Evolutionary conservation across 139 green algal species (phyloP).

Genomic region (Nannochloris sp.): DNA sequence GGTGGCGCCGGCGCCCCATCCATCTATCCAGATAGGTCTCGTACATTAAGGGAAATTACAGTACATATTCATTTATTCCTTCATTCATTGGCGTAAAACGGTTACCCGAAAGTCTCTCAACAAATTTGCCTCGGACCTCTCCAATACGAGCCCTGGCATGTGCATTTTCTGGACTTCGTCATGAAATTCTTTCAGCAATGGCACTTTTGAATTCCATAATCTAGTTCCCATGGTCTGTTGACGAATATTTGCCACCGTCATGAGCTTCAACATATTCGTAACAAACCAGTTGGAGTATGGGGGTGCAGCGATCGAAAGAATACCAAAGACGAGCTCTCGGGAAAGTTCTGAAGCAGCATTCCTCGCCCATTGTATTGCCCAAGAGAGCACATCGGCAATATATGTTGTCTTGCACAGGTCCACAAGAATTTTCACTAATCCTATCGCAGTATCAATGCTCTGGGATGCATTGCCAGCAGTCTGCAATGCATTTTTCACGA

Average conservation of each 20-base stretch:
- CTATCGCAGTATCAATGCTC: slow-evolving; percentile 5
- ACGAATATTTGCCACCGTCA: background rate
- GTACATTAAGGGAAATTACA: too few species aligned
- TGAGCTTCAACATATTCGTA: background rate
- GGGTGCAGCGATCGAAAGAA: slow-evolving; percentile 24
- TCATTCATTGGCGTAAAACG: background rate
- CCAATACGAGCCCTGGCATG: background rate
- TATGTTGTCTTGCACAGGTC: background rate
- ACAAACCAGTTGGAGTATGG: slow-evolving; percentile 41
- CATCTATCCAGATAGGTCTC: too few species aligned
- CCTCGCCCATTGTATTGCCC: slow-evolving; percentile 25
- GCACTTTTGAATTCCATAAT: slow-evolving; percentile 11
- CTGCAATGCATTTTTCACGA: background rate
- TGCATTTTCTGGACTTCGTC: slow-evolving; percentile 7
- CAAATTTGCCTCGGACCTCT: background rate
- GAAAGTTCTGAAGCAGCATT: slow-evolving; percentile 31
- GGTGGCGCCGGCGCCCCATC: too few species aligned
- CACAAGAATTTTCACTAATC: slow-evolving; percentile 18
- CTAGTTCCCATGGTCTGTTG: slow-evolving; percentile 12
- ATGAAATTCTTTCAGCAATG: slow-evolving; percentile 34
- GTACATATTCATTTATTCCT: too few species aligned
- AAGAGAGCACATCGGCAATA: slow-evolving; percentile 16
- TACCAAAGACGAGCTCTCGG: slow-evolving; percentile 32
- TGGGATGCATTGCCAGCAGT: background rate
- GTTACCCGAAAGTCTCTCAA: background rate